A percentile compares a stretch with the other conserved stretches of the same genome.
Conservation (phyloP, 192 early-diverging fungal species). For the Coemansia sp. region DNA sequence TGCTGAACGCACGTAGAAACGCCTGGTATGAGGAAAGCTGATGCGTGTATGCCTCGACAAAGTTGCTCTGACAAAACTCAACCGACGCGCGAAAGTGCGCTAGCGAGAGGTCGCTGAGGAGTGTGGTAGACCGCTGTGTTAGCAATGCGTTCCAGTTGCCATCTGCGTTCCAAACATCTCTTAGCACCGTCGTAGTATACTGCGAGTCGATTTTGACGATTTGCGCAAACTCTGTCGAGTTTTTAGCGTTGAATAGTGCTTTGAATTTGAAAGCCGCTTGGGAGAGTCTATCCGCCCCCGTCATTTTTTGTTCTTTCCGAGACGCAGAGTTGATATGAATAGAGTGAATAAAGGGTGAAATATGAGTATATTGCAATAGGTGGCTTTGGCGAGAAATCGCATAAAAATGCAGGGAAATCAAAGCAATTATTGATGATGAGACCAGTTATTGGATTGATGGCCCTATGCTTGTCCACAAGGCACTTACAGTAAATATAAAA, state of each 20-base stretch:
- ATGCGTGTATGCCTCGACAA: constrained; percentile 27
- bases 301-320: constrained; percentile 10
- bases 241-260: constrained; percentile 13
- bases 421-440: background rate
- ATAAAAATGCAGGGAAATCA: background rate
- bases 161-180: constrained; percentile 20
- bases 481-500: too few species aligned
- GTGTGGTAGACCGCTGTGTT: background rate
- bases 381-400: background rate
- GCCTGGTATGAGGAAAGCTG: constrained; percentile 34
- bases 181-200: constrained; percentile 27
- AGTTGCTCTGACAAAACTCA: constrained; percentile 16
- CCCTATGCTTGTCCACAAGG: too few species aligned
- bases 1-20: constrained; percentile 34
- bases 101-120: constrained; percentile 27
- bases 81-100: constrained; percentile 31
- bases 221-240: constrained; percentile 27
- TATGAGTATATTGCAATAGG: background rate
- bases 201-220: constrained; percentile 18
- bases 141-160: constrained; percentile 27
- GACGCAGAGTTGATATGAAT: background rate
- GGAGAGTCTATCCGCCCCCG: constrained; percentile 12
- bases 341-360: background rate
- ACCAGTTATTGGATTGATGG: background rate
- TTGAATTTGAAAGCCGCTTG: constrained; percentile 34